Percentiles rank a stretch among this genome's conserved stretches.
Evolutionary conservation across 1,139 yeast species (phyloP).

Genomic region (Blastobotrys capitulatus): DNA sequence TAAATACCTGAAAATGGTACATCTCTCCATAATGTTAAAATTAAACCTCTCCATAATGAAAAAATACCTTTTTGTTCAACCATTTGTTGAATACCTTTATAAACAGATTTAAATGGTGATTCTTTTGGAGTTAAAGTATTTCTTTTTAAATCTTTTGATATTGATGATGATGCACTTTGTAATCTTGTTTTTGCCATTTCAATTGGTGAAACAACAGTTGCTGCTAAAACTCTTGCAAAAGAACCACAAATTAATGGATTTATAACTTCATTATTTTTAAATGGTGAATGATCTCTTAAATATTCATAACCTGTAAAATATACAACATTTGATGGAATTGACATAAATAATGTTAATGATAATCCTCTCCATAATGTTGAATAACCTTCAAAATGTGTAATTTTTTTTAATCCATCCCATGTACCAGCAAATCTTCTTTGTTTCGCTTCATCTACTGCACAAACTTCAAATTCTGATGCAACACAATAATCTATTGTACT

Average conservation of each 20-base stretch:
- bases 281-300: conserved; percentile 67
- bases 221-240: conserved; percentile 75
- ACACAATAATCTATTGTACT: conserved; percentile 37
- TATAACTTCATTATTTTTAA: conserved; percentile 41
- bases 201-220: conserved; percentile 79
- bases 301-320: conserved; percentile 93
- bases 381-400: conserved; percentile 67
- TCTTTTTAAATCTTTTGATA: background rate
- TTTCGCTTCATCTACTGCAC: conserved; percentile 33
- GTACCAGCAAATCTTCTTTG: conserved; percentile 47
- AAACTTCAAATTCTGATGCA: conserved; percentile 33
- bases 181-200: conserved; percentile 83
- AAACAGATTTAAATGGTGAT: conserved; percentile 34
- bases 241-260: conserved; percentile 88
- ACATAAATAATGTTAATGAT: conserved; percentile 77
- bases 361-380: conserved; percentile 86
- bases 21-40: conserved; percentile 90
- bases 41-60: conserved; percentile 76
- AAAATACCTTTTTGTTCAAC: conserved; percentile 52
- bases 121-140: conserved; percentile 12
- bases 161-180: conserved; percentile 55
- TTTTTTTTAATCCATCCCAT: conserved; percentile 63
- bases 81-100: conserved; percentile 53
- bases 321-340: conserved; percentile 87
- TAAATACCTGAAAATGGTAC: conserved; percentile 95